A percentile compares a stretch with the other conserved stretches of the same genome.
Conservation (phyloP, 352 stramenopile genomes). For the Phytophthora colocasiae region DNA sequence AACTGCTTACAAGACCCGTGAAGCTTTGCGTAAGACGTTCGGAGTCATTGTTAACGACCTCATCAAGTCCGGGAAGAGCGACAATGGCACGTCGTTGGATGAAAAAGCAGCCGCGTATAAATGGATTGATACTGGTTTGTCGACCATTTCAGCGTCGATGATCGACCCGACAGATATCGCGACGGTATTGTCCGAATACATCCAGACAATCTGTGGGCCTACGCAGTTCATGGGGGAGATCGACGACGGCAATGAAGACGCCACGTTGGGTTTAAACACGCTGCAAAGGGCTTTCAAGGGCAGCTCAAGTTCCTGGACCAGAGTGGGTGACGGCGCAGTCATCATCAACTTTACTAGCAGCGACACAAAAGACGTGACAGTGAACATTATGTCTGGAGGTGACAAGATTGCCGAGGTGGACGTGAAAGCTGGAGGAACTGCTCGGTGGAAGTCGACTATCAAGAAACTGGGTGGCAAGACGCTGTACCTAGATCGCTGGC, state of each 20-base stretch:
- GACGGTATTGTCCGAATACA: constrained; percentile 45
- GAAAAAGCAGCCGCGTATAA: constrained; percentile 39
- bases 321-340: constrained; percentile 32
- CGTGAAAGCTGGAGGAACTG: constrained; percentile 35
- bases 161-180: constrained; percentile 55
- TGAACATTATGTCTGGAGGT: constrained; percentile 51
- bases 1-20: constrained; percentile 41
- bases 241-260: constrained; percentile 41
- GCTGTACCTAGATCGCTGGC: constrained; percentile 67
- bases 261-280: constrained; percentile 44
- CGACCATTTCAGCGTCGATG: constrained; percentile 37
- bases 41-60: constrained; percentile 52
- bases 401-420: constrained; percentile 37
- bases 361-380: constrained; percentile 43
- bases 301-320: constrained; percentile 43
- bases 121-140: constrained; percentile 45
- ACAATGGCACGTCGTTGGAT: constrained; percentile 38
- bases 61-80: constrained; percentile 36
- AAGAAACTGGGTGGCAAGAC: constrained; percentile 52
- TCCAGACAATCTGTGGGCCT: constrained; percentile 60
- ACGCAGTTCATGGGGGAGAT: constrained; percentile 54
- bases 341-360: constrained; percentile 44
- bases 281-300: constrained; percentile 47
- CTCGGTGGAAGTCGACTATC: constrained; percentile 39
- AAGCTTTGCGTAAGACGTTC: constrained; percentile 52